Evolutionary conservation across 805 yeast species (phyloP), one percentile per base, ranked within the genome.

Genomic region (Saturnispora diversa): DNA sequence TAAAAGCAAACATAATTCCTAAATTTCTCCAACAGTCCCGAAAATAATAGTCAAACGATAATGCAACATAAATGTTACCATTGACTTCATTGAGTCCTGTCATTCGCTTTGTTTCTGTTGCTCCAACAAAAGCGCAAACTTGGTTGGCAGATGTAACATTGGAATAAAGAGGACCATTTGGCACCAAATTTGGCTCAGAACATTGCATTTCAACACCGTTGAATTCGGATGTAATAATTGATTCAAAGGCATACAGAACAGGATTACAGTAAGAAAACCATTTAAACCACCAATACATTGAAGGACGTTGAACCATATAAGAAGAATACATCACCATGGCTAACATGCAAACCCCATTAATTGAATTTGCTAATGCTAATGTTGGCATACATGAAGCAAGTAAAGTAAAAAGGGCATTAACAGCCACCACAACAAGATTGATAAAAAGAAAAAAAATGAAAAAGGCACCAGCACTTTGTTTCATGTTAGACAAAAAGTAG

Each of bases 11-110:
- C 42, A 65, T 40, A 43, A 73, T 68, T 43, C 78, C 95, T 43
- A 80, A 68, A 57, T 85, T 82, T 65, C 94, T 76, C 95, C 95
- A 85, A 37, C 72, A 69, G 58, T 85, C 84, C 16, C 59, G 47
- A 51, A 69, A 75, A 16, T 54, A 54, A 64, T 79, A 85, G 31
- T 59, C 54, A 58, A 59, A 84, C 7, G 76, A 56, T 3, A 50
- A 51, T 5, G 46, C 45, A 10, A 77, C 40, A 50, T 74, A 78
- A 15, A 55, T 54, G 42, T 70, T 74, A 54, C 84, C 85, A 45
- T 56, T 55, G 26, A 78, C 82, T 42, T 57, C 55, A 13, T 53
- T 44, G 7, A 66, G 37, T 15, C 53, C 50, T 51, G 52, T 9
- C 48, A 26, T 16, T 43, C 35, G 24, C 40, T 47, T 3, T 19